These are phyloP conservation scores for Cutaneotrichosporon curvatum DNA, from an alignment of 1,284 basidiomycete species.

Conservation along the genomic window DNA sequence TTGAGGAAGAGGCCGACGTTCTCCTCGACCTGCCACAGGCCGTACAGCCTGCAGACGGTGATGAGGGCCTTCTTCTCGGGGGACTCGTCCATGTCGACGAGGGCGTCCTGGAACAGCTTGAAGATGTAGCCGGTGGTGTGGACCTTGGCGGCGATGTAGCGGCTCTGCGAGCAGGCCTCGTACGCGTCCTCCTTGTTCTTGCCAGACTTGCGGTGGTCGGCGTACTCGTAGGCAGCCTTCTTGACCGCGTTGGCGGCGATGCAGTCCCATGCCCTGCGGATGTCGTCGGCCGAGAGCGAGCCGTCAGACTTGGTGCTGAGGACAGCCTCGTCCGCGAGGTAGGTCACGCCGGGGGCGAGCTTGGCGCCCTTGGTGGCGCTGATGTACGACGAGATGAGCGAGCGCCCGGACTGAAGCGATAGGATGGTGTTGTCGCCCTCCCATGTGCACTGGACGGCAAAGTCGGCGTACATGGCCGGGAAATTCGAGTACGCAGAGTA, in stretches of 20 bases:
- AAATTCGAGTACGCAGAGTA: slow-evolving; percentile 55
- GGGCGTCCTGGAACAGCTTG: slow-evolving; percentile 44
- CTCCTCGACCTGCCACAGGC: slow-evolving; percentile 55
- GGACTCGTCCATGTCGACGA: slow-evolving; percentile 19
- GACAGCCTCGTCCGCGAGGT: slow-evolving; percentile 47
- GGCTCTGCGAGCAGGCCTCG: slow-evolving; percentile 52
- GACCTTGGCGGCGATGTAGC: slow-evolving; percentile 53
- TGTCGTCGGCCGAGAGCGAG: slow-evolving; percentile 48
- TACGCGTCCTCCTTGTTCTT: slow-evolving; percentile 51
- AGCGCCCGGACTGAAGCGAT: slow-evolving; percentile 51
- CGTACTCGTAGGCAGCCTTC: slow-evolving; percentile 51
- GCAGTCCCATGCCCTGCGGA: slow-evolving; percentile 50
- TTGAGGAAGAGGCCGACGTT: slow-evolving; percentile 53
- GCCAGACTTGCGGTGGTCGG: slow-evolving; percentile 45
- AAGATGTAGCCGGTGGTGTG: slow-evolving; percentile 44
- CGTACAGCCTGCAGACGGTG: slow-evolving; percentile 46
- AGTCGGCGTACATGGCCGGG: slow-evolving; percentile 52
- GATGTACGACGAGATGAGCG: slow-evolving; percentile 50
- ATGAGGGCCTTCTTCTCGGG: slow-evolving; percentile 40
- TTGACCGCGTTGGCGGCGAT: slow-evolving; percentile 53
- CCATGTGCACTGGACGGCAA: slow-evolving; percentile 54
- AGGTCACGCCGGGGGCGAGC: slow-evolving; percentile 49
- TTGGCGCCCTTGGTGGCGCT: slow-evolving; percentile 49
- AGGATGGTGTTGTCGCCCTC: slow-evolving; percentile 55
- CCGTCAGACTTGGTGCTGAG: slow-evolving; percentile 47